Base-by-base conservation (phyloP, 768 basidiomycete species). In the Leccinum boreale region DNA sequence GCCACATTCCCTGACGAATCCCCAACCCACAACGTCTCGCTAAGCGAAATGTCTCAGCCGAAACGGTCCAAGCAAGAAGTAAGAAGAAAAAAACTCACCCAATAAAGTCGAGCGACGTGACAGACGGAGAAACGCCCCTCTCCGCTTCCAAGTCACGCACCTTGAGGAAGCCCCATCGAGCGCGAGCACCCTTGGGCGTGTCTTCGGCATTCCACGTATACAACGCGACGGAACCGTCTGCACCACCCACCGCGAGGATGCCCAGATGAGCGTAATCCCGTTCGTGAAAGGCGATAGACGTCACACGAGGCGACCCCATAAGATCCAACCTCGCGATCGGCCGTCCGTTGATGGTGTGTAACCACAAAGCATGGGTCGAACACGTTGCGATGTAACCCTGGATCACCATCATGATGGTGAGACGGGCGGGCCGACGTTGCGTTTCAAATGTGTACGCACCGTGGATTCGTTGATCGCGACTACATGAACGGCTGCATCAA, bases 331-430 rank as follows among this genome's bases (percentile, higher is more conserved):
- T 80, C 0, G 86, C 85, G 61, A 97, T 91, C 0, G 82, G 85
- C 17, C 89, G 81, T 0, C 83, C 94, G 65, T 96, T 96, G 74
- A 96, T 81, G 0, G 92, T 96, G 71, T 94, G 92, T 15, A 95
- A 73, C 69, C 84, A 88, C 15, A 97, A 71, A 54, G 83, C 83
- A 2, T 79, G 72, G 24, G 78, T 71, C 3, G 94, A 94, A 62
- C 91, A 93, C 0, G 92, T 86, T 0, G 92, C 92, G 53, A 96
- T 86, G 70, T 91, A 87, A 11, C 94, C 94, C 93, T 95, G 50
- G 2, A 17, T 26, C 23, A 15, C 7, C 14, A 50, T 21, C n/a
- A 19, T 33, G 29, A 31, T 31, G 23, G 24, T 67, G 23, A 64
- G 57, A 52, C 44, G 6, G 28, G 12, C 24, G 15, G 0, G 12